phyloP scores from a whole-genome alignment of 2,329 filamentous ascomycete genomes.

The Talaromyces piceae region DNA sequence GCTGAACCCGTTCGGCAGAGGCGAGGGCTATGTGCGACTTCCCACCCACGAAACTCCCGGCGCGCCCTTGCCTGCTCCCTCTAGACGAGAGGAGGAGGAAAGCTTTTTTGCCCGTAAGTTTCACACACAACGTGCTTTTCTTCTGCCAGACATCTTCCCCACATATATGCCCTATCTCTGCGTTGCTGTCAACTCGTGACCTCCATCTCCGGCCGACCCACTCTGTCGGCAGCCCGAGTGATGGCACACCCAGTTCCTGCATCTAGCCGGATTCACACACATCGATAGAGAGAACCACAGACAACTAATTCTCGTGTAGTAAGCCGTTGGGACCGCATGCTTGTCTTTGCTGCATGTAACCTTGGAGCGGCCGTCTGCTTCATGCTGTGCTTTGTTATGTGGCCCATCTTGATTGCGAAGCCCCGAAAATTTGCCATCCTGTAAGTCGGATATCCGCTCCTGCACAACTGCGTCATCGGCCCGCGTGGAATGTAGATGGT shows the following conservation, averaged over 20 bases:
- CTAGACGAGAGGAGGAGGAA: constrained; percentile 85
- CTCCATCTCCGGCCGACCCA: constrained; percentile 11
- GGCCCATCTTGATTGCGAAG: constrained; percentile 70
- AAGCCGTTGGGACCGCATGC: constrained; percentile 90
- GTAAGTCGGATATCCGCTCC: constrained; percentile 55
- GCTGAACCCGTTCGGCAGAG: constrained; percentile 72
- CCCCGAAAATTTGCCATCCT: constrained; percentile 93
- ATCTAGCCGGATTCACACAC: constrained; percentile 23
- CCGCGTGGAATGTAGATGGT: not conserved
- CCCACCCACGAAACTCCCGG: constrained; percentile 77
- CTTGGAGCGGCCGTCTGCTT: constrained; percentile 85
- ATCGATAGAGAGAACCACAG: constrained; percentile 13
- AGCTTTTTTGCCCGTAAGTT: constrained; percentile 90
- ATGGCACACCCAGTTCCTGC: constrained; percentile 31
- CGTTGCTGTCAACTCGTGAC: constrained; percentile 17
- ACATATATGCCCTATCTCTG: not conserved
- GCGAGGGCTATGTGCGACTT: constrained; percentile 80
- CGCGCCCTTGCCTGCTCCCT: constrained; percentile 77
- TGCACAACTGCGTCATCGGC: not conserved
- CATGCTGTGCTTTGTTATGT: constrained; percentile 79
- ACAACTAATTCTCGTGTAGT: constrained; percentile 49
- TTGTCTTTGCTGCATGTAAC: constrained; percentile 89
- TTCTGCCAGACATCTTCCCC: not conserved
- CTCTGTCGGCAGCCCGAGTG: constrained; percentile 22
- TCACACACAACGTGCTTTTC: constrained; percentile 8